Base-by-base conservation (phyloP, 2,329 filamentous ascomycete species). In the Ambrosiella cleistominuta region DNA sequence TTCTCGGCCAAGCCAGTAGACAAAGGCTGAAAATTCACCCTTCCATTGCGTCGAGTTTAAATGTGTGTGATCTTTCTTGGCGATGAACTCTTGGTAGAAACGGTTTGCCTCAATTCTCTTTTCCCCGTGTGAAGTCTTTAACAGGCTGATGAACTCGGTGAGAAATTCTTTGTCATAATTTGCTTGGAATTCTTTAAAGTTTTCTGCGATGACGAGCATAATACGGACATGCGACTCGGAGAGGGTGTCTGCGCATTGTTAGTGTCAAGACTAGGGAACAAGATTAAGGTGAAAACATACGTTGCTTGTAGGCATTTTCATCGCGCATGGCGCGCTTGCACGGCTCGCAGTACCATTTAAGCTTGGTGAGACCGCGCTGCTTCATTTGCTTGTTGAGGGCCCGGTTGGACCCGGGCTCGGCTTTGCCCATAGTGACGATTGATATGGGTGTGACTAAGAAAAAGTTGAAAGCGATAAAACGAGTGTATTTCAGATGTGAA, bases 11-110 rank as follows among this genome's bases (percentile, higher is more conserved):
- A 98, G 72, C 65, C 87, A 74, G 66, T 95, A 95, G 12, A 86
- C 88, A 67, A 95, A 95, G 65, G 97, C 89, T 2, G 89, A 91
- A 64, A 98, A 71, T 57, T 81, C 87, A 27, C 27, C 27, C 3
- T 83, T 80, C 89, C 89, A 97, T 65, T 85, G 84, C 0, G 93
- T 97, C 7, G 88, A 77, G 69, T 96, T 96, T 86, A 97, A 89
- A 68, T 97, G 93, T 7, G 93, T 74, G 67, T 97, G 91, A 65
- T 88, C 78, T 69, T 90, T 89, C 64, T 91, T 85, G 13, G 81
- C 77, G 64, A 97, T 96, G 65, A 95, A 93, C 66, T 90, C 84
- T 68, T 97, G 88, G 70, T 98, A 98, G 69, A 97, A 97, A 62
- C 87, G 83, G 66, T 98, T 98, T 56, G 90, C 80, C 39, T 90